phyloP scores from a whole-genome alignment of 352 stramenopile genomes.

The Phytophthora citricola region DNA sequence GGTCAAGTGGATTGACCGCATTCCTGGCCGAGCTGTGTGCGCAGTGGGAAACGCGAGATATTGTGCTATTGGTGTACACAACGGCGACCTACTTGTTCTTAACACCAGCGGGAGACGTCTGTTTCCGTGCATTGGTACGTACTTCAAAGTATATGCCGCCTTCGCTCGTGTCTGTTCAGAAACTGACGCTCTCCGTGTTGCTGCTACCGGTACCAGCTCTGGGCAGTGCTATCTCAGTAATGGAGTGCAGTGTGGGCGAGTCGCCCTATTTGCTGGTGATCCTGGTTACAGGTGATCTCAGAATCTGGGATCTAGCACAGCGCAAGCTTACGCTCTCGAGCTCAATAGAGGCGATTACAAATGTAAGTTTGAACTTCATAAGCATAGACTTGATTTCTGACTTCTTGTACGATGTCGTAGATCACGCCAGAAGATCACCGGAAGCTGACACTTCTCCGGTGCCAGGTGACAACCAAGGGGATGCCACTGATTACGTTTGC shows the following conservation, averaged over 20 bases:
- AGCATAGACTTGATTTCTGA: background rate
- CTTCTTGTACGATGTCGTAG: conserved; percentile 17
- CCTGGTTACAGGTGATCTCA: conserved; percentile 59
- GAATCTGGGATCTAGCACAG: conserved; percentile 75
- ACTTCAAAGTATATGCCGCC: background rate
- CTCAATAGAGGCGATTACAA: conserved; percentile 71
- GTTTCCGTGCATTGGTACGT: conserved; percentile 82
- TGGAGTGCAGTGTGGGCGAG: conserved; percentile 72
- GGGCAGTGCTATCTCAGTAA: conserved; percentile 62
- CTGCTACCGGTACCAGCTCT: conserved; percentile 59
- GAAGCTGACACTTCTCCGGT: conserved; percentile 74
- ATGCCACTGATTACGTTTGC: conserved; percentile 88
- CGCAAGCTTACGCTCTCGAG: conserved; percentile 61
- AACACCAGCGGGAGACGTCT: conserved; percentile 68
- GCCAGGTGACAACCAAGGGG: conserved; percentile 70
- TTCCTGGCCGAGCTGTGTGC: conserved; percentile 65
- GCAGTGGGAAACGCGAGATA: conserved; percentile 71
- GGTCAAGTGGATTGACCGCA: conserved; percentile 83
- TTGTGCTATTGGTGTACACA: conserved; percentile 66
- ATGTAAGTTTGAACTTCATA: conserved; percentile 34
- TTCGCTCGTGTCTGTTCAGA: background rate
- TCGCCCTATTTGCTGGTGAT: conserved; percentile 82
- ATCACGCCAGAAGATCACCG: conserved; percentile 34
- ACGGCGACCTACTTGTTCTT: conserved; percentile 73
- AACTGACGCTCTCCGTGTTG: conserved; percentile 5